A percentile compares a stretch with the other conserved stretches of the same genome.
Evolutionary conservation across 108 stramenopile genomes (phyloP).

Genomic region (Seminavis robusta): DNA sequence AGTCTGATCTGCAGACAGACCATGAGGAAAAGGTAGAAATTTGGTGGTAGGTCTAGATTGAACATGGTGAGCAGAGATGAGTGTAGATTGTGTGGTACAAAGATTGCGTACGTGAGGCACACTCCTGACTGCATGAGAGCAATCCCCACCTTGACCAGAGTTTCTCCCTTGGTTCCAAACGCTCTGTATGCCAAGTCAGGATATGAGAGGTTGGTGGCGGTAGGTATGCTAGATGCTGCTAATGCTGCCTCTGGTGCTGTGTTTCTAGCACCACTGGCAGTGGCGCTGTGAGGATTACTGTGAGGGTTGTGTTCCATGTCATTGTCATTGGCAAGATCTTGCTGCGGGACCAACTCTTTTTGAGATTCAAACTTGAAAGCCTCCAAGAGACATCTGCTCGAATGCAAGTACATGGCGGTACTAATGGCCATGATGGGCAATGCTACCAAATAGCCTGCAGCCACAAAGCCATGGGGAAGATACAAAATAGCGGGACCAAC

Average conservation of each 20-base stretch:
- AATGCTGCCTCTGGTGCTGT: too few species aligned
- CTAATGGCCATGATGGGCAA: slow-evolving; percentile 29
- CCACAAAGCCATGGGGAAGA: slow-evolving; percentile 45
- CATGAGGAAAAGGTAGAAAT: slow-evolving; percentile 26
- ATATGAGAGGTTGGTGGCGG: slow-evolving; percentile 45
- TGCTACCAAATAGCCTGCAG: slow-evolving; percentile 39
- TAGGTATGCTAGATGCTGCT: too few species aligned
- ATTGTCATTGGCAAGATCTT: too few species aligned
- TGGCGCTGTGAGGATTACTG: too few species aligned
- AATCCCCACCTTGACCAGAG: slow-evolving; percentile 24
- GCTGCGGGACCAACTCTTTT: too few species aligned
- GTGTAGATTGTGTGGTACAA: slow-evolving; percentile 45
- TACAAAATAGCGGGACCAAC: slow-evolving; percentile 59
- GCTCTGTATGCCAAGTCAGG: slow-evolving; percentile 51
- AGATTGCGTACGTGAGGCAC: slow-evolving; percentile 53
- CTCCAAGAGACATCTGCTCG: slow-evolving; percentile 27
- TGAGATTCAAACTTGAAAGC: slow-evolving; percentile 13
- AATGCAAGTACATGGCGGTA: slow-evolving; percentile 29
- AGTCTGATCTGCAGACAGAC: slow-evolving; percentile 35
- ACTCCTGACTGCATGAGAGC: slow-evolving; percentile 49
- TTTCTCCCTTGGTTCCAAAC: too few species aligned
- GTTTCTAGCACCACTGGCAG: too few species aligned
- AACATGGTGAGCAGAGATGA: slow-evolving; percentile 3
- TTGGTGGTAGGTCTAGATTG: slow-evolving; percentile 10
- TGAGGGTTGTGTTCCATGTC: too few species aligned